phyloP scores from a whole-genome alignment of 2,329 filamentous ascomycete genomes.

The Alternaria dauci region DNA sequence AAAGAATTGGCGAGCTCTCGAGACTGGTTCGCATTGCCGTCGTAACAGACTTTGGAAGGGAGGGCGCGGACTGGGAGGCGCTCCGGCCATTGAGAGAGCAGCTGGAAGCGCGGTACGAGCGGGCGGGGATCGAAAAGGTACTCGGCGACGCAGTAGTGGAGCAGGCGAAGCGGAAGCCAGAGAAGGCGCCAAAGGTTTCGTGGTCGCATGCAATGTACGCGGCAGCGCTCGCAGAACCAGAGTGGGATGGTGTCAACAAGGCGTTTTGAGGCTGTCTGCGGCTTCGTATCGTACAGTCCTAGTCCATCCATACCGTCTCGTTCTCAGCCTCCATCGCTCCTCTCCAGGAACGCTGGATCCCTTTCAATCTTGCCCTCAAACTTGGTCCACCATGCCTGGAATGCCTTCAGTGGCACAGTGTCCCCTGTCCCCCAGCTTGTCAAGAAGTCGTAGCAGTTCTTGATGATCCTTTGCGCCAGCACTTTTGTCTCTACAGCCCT shows the following conservation, averaged over 20 bases:
- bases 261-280: slow-evolving; percentile 30
- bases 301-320: neutral
- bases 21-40: slow-evolving; percentile 51
- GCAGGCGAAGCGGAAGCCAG: slow-evolving; percentile 48
- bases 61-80: slow-evolving; percentile 27
- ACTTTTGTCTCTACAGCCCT: slow-evolving; percentile 71
- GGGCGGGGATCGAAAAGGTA: slow-evolving; percentile 55
- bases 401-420: slow-evolving; percentile 91
- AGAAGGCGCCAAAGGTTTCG: slow-evolving; percentile 52
- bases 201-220: slow-evolving; percentile 48
- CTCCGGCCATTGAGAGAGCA: slow-evolving; percentile 26
- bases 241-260: slow-evolving; percentile 43
- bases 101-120: slow-evolving; percentile 43
- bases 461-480: slow-evolving; percentile 91
- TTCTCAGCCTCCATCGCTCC: slow-evolving; percentile 61
- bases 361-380: slow-evolving; percentile 87
- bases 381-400: slow-evolving; percentile 97
- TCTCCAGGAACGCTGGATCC: slow-evolving; percentile 89
- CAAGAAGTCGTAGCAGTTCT: slow-evolving; percentile 96
- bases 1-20: slow-evolving; percentile 53
- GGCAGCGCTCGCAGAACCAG: slow-evolving; percentile 38
- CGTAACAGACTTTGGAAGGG: slow-evolving; percentile 51
- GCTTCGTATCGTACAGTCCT: neutral
- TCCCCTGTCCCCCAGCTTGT: slow-evolving; percentile 83
- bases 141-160: slow-evolving; percentile 54